Evolutionary conservation across 2,329 filamentous ascomycete genomes (phyloP), one percentile per base, ranked within the genome.

Genomic region (Fusarium nanum): DNA sequence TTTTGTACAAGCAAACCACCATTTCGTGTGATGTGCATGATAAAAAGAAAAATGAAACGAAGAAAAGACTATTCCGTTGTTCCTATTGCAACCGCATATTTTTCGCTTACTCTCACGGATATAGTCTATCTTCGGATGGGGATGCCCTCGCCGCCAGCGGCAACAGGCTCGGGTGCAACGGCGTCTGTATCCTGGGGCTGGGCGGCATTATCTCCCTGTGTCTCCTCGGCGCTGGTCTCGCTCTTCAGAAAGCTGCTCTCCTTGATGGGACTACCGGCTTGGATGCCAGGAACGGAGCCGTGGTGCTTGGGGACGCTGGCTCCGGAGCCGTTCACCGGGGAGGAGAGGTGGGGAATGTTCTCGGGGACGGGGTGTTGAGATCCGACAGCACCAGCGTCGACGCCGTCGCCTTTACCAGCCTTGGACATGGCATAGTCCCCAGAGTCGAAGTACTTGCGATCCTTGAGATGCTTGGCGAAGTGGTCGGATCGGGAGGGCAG

Each of bases 371-470:
- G 96, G 81, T 99, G 96, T 83, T 97, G 92, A 77, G 93, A 94
- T 77, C 96, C 96, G 77, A 99, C 93, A 77, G 92, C 92, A 78
- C 95, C 97, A 65, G 97, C 93, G 78, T 97, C 95, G 77, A 96
- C 92, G 78, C 96, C 92, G 78, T 94, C 93, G 80, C 93, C 94
- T 85, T 98, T 98, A 82, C 96, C 96, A 64, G 96, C 96, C 86
- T 98, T 97, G 82, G 92, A 95, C 84, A 97, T 92, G 78, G 94
- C 94, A 78, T 97, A 98, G 84, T 98, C 94, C 78, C 94, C 94
- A 65, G 92, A 96, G 85, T 98, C 94, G 82, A 98, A 98, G 85
- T 97, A 98, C 85, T 97, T 99, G 85, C 96, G 94, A 82, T 98
- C 96, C 88, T 98, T 98, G 79, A 98, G 89, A 80, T 98, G 97